Evolutionary conservation across 179 eudicot species (phyloP), one percentile per base, ranked within the genome.

Genomic region (Dionaea muscipula): DNA sequence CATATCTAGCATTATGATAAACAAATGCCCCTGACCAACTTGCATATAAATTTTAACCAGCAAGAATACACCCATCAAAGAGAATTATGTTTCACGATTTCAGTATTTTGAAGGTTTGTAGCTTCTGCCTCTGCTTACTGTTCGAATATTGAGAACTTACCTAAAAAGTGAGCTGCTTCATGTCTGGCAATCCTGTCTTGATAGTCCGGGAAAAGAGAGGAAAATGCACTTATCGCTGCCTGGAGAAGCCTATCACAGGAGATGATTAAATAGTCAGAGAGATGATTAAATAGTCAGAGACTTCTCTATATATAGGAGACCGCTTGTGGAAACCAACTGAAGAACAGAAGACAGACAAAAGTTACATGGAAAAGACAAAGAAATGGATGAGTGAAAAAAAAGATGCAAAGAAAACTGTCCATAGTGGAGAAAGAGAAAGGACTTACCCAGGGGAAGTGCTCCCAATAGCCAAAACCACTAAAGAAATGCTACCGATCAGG

Each of bases 151-250:
- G 25, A 55, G 33, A 62, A 47, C 44, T 49, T 67, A 90, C 97
- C 90, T 66, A 86, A 68, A 61, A 90, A 90, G 60, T 90, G 97
- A 59, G 95, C 95, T 17, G 97, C 95, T 80, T 90, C 97, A 72
- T 90, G 97, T 68, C 84, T 76, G 60, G 90, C 82, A 66, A 83
- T 74, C 70, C 97, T 79, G 25, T 90, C 97, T 50, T 90, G 84
- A 63, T 90, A 86, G 67, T 90, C 97, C 60, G 95, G 90, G 53
- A 86, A 86, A 60, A 80, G 50, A 19, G 81, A 52, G 24, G 97
- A 84, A 65, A 86, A 90, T 56, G 81, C 80, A 57, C 83, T 72
- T 28, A 86, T 90, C 60, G 84, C 89, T 37, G 87, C 97, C 81
- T 90, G 97, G 59, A 90, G 97, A 81, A 90, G 95, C 73, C 97